These are phyloP conservation scores for Kodamaea suecica DNA, from an alignment of 1,139 yeast genomes.

Conservation along the genomic window DNA sequence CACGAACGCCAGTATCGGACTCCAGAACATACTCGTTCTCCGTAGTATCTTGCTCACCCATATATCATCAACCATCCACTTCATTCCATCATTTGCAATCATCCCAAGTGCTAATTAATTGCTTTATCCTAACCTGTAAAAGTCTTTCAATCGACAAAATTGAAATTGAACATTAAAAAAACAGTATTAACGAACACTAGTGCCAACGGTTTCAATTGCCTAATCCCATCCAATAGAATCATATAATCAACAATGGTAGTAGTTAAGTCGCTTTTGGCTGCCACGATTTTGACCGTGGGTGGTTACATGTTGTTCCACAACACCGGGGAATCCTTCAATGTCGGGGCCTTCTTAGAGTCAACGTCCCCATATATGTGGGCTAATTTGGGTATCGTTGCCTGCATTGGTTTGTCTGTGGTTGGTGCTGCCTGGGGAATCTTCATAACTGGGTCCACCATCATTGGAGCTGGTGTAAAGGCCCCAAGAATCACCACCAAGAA, in stretches of 20 bases:
- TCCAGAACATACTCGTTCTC: too few relatives aligned
- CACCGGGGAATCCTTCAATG: conserved; percentile 84
- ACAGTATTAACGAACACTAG: too few relatives aligned
- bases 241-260: conserved; percentile 23
- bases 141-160: too few relatives aligned
- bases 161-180: too few relatives aligned
- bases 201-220: too few relatives aligned
- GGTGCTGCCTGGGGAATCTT: conserved; percentile 99
- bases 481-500: conserved; percentile 97
- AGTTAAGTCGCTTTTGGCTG: conserved; percentile 23
- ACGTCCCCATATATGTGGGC: conserved; percentile 99
- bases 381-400: conserved; percentile 80
- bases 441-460: conserved; percentile 87
- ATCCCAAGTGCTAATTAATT: too few relatives aligned
- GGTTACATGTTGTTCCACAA: conserved; percentile 85
- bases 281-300: conserved; percentile 39
- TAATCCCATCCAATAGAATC: too few relatives aligned
- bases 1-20: too few relatives aligned
- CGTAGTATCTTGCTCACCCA: too few relatives aligned
- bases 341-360: conserved; percentile 79
- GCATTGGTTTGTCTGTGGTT: conserved; percentile 91
- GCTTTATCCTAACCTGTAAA: too few relatives aligned
- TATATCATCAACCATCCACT: too few relatives aligned
- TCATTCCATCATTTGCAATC: too few relatives aligned
- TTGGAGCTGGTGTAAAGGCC: conserved; percentile 98